Evolutionary conservation across 768 basidiomycete species (phyloP).

Genomic region (Bullera alba): DNA sequence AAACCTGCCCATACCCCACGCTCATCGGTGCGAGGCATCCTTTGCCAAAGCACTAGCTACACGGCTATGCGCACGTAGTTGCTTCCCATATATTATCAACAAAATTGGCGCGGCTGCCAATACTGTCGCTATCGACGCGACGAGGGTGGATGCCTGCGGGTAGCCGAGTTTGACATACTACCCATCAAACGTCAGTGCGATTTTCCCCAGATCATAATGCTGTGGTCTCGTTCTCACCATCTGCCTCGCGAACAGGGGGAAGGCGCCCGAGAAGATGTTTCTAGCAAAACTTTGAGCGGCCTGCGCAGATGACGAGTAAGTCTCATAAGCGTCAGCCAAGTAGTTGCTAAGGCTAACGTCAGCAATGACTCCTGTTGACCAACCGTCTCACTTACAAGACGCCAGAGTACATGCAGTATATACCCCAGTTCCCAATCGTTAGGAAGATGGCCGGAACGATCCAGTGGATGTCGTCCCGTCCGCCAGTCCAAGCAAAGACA

Average conservation of each 20-base stretch:
- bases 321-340: conserved; percentile 42
- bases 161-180: conserved; percentile 28
- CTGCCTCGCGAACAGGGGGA: conserved; percentile 32
- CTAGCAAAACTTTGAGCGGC: conserved; percentile 32
- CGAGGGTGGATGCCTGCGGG: conserved; percentile 35
- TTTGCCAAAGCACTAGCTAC: conserved; percentile 29
- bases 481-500: conserved; percentile 39
- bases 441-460: conserved; percentile 29
- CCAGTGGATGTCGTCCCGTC: conserved; percentile 26
- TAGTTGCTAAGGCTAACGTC: conserved; percentile 19
- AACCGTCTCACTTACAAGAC: conserved; percentile 23
- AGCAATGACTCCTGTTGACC: not conserved
- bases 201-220: not conserved
- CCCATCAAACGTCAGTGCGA: not conserved
- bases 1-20: too few species aligned
- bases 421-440: conserved; percentile 25
- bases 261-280: conserved; percentile 27
- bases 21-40: conserved; percentile 4
- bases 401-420: conserved; percentile 40
- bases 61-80: conserved; percentile 34
- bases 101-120: conserved; percentile 29
- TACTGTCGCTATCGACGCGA: conserved; percentile 31
- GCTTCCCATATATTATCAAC: conserved; percentile 34
- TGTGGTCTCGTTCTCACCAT: conserved; percentile 18
- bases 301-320: conserved; percentile 40